phyloP scores from a whole-genome alignment of 2,329 filamentous ascomycete genomes.

The Aspergillus sp. region DNA sequence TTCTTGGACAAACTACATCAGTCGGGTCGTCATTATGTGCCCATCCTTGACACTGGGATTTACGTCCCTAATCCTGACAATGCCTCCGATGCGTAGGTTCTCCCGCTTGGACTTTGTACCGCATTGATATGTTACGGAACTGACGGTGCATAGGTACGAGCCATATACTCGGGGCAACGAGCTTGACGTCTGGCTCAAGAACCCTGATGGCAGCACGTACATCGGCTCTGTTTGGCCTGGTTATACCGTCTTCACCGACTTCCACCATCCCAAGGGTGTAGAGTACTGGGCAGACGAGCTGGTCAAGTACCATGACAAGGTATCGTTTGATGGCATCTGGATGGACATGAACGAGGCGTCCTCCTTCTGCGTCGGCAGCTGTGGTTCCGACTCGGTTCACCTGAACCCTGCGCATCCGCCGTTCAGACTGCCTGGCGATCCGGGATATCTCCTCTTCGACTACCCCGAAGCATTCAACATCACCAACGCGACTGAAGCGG shows the following conservation, averaged over 20 bases:
- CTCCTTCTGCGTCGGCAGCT: conserved; percentile 34
- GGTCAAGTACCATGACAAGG: conserved; percentile 43
- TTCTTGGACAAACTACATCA: no score
- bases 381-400: no score
- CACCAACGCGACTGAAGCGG: conserved; percentile 66
- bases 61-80: no score
- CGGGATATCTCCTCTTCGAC: conserved; percentile 32
- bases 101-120: no score
- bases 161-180: conserved; percentile 29
- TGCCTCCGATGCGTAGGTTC: no score
- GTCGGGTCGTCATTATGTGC: no score
- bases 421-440: not conserved
- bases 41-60: no score
- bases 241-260: conserved; percentile 69
- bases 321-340: conserved; percentile 62
- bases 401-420: no score
- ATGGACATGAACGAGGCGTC: conserved; percentile 66
- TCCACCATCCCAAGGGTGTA: conserved; percentile 66
- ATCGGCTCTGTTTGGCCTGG: conserved; percentile 78
- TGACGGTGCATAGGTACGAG: conserved; percentile 7
- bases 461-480: conserved; percentile 70
- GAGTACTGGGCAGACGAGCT: conserved; percentile 71
- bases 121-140: no score
- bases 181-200: not conserved
- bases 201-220: conserved; percentile 12